phyloP scores from a whole-genome alignment of 129 eudicot genomes.

The Erigeron canadensis region DNA sequence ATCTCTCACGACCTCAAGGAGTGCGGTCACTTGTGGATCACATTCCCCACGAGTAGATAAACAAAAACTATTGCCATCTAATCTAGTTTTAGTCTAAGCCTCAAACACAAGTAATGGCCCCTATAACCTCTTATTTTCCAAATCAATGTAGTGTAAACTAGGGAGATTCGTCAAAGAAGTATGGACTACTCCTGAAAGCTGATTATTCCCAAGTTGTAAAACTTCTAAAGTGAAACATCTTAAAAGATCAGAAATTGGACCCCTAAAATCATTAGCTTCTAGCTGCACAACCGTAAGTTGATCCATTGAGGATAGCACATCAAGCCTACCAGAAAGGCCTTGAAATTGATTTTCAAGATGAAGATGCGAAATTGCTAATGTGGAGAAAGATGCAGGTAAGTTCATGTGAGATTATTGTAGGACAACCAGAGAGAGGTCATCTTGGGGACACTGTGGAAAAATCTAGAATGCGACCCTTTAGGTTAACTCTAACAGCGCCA shows the following conservation, averaged over 20 bases:
- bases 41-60: not conserved
- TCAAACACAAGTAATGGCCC: not conserved
- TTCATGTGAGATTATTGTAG: constrained; percentile 13
- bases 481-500: constrained; percentile 19
- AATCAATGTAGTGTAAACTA: not conserved
- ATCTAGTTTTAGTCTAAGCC: no score
- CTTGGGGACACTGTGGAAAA: constrained; percentile 13
- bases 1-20: not conserved
- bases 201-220: constrained; percentile 17
- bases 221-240: not conserved
- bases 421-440: not conserved
- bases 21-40: no score
- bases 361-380: not conserved
- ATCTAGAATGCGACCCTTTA: constrained; percentile 45
- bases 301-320: constrained; percentile 4
- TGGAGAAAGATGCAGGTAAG: not conserved
- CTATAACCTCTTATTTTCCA: not conserved
- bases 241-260: constrained; percentile 6
- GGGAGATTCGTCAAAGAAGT: not conserved
- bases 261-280: constrained; percentile 7
- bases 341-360: not conserved
- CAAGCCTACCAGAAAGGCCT: constrained; percentile 22
- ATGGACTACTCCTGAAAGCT: constrained; percentile 3
- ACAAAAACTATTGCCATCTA: not conserved
- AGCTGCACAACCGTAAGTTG: not conserved